Evolutionary conservation across 2,329 filamentous ascomycete species (phyloP), one percentile per base, ranked within the genome.

Genomic region (Pseudocercospora vitis): DNA sequence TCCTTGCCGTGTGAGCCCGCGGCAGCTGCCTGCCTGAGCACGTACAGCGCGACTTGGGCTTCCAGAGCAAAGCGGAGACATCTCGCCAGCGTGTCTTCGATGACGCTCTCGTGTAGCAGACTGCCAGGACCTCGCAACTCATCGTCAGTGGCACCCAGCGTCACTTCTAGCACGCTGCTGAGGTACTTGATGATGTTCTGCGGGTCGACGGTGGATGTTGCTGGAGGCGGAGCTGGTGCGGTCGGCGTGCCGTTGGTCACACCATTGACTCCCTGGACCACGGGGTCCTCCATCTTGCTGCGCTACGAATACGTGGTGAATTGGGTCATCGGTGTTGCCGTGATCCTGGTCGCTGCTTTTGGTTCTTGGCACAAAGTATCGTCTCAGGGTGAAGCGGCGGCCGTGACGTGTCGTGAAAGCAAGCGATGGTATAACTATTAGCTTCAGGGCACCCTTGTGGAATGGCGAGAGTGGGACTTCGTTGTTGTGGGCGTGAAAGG

Each of bases 61-160:
- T 99, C 95, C 57, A 85, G 84, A 54, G 91, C 91, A 73, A 97
- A 97, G 65, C 91, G 87, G 62, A 85, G 84, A 73, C 92, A 96
- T 76, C 90, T 83, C 69, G 91, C 85, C 52, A 95, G 76, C 5
- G 94, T 96, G 65, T 97, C 92, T 50, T 80, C 76, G 63, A 89
- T 82, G 63, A 81, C 83, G 53, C 79, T 74, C 66, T 85, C 79
- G 54, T 91, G 90, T 58, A 99, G 79, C 73, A 99, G 78, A 76
- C 89, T 96, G 58, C 89, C 91, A 12, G 85, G 77, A 60, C 83
- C 82, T 71, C 92, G 85, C 50, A 99, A 83, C 68, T 99, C 92
- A 58, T 83, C 79, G 68, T 84, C 84, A n/a, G 75, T 69, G 24
- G 77, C 76, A 37, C 76, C 77, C 18, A 80, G 65, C 37, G 73